Evolutionary conservation across 352 stramenopile species (phyloP), one percentile per base, ranked within the genome.

Genomic region (Thalassiosira livingstoniorum): DNA sequence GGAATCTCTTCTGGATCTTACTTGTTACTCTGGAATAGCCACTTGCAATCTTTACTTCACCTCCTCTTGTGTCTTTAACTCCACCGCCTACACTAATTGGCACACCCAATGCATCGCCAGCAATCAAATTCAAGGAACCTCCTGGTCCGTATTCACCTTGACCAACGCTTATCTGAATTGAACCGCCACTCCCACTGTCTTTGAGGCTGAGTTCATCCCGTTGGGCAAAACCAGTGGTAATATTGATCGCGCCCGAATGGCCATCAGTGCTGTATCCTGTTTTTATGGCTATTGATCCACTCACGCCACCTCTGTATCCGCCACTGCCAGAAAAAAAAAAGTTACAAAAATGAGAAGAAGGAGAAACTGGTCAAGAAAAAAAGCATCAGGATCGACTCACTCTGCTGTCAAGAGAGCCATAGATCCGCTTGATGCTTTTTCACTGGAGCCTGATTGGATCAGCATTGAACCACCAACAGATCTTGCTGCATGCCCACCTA

Each of bases 11-110:
- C 82, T 13, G 77, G 76, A 23, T 15, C 32, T 54, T 81, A 34
- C 76, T 80, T n/a, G 86, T 43, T 39, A 77, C 53, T 23, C 80
- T 61, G 25, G 79, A 85, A 34, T 71, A 75, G 39, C 88, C 88
- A 25, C 31, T 72, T 25, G 69, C 72, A 57, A 80, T 72, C 18
- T 73, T 47, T 37, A 88, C 72, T 27, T 69, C 87, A 25, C 96
- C 96, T 66, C 87, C 96, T 67, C 95, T 94, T 27, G 96, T 27
- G 76, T 87, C 82, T 27, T 97, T 67, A 61, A 78, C 35, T 90
- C 87, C 25, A 74, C 73, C 21, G 67, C 78, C 23, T 15, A 15
- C 35, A 31, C 45, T 15, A 21, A n/a, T 39, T 25, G 70, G 62
- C 4, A 71, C 57, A 29, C 63, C 75, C 10, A 37, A 80, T 4